A percentile compares a stretch with the other conserved stretches of the same genome.
Conservation (phyloP, 2,329 filamentous ascomycete genomes). For the Aspergillus tubingensis region DNA sequence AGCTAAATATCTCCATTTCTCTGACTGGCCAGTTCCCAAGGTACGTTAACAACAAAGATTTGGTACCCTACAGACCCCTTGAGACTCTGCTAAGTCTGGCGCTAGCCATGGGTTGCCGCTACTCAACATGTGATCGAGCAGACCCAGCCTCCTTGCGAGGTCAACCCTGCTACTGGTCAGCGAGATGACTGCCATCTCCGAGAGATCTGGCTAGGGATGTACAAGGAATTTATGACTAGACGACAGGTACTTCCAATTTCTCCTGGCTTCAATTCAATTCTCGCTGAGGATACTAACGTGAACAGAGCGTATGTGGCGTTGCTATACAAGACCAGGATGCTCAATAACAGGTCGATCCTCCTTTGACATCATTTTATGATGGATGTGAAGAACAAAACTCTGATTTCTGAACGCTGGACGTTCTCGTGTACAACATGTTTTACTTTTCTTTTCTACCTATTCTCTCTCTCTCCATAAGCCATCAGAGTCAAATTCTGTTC, state of each 20-base stretch:
- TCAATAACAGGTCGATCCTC: too few relatives aligned
- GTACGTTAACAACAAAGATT: neutral
- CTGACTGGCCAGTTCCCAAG: conserved; percentile 60
- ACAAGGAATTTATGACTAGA: neutral
- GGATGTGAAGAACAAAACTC: too few relatives aligned
- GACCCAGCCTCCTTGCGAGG: neutral
- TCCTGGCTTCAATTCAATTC: neutral
- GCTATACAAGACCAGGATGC: neutral
- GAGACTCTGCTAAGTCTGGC: neutral
- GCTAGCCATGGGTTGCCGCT: neutral
- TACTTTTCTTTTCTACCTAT: too few relatives aligned
- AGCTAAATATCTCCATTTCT: conserved; percentile 66
- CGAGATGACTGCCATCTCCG: neutral
- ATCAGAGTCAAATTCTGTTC: too few relatives aligned
- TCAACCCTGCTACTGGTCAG: neutral
- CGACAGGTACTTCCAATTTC: neutral
- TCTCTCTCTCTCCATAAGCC: too few relatives aligned
- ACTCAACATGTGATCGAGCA: neutral
- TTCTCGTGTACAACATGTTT: too few relatives aligned
- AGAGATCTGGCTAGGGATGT: neutral
- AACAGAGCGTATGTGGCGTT: neutral
- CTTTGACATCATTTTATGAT: too few relatives aligned
- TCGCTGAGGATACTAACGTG: neutral
- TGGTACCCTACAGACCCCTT: too few relatives aligned
- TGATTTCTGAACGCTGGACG: too few relatives aligned